Percentiles rank a stretch among this genome's conserved stretches.
phyloP scores from a whole-genome alignment of 1,139 yeast species.

The Suhomyces ambrosiae region DNA sequence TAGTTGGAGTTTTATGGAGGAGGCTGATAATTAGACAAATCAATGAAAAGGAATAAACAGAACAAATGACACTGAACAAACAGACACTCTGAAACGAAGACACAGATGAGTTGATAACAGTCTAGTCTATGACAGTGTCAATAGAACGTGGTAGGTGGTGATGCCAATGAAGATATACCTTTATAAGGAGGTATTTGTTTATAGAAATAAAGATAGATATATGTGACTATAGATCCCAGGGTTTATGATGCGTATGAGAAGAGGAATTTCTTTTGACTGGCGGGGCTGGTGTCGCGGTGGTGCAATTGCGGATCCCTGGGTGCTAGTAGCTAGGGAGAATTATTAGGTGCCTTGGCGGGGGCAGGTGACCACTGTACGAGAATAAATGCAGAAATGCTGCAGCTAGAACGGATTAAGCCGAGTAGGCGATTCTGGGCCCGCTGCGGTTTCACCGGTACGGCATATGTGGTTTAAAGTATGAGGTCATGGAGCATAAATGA shows the following conservation, averaged over 20 bases:
- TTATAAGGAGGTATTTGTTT: not conserved
- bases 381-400: not conserved
- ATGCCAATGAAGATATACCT: not conserved
- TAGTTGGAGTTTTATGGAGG: too few species aligned
- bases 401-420: not conserved
- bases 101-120: too few species aligned
- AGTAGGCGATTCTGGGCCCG: not conserved
- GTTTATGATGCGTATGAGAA: not conserved
- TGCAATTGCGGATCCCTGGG: not conserved
- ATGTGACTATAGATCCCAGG: not conserved
- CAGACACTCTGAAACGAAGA: too few species aligned
- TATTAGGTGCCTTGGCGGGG: not conserved
- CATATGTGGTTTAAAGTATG: not conserved
- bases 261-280: not conserved
- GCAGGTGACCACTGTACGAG: not conserved
- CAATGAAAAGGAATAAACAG: too few species aligned
- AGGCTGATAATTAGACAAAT: too few species aligned
- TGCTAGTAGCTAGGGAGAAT: not conserved
- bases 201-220: not conserved
- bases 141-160: too few species aligned
- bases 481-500: conserved; percentile 1
- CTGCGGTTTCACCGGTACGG: not conserved
- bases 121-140: too few species aligned
- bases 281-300: conserved; percentile 1
- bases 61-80: too few species aligned